Base-by-base conservation (phyloP, 768 basidiomycete genomes). In the Rhizopogon sp. region DNA sequence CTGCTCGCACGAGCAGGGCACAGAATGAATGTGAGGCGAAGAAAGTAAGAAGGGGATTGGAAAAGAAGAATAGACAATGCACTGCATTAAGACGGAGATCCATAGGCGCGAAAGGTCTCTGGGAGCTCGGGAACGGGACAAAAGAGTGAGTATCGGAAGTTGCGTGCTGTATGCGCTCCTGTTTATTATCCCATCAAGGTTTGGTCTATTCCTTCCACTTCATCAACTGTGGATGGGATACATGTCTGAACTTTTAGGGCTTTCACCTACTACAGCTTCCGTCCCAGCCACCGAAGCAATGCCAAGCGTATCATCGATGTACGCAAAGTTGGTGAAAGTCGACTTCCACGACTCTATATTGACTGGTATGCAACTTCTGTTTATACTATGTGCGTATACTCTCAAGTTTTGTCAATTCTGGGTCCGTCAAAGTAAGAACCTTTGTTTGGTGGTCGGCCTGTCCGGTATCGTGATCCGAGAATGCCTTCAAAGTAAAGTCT, bases 141-240 rank as follows among this genome's bases (percentile, higher is more conserved):
- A 76, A 81, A 13, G 84, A 79, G 88, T 87, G 55, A 37, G 76
- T 64, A 4, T 52, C 28, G 0, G 3, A 6, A 29, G 41, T 55
- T 22, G 44, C 29, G 14, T 49, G 35, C n/a, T 29, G 7, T 43
- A n/a, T n/a, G 22, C 46, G 13, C 7, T 55, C 44, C 40, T 28
- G 54, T 31, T 43, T 60, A 29, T 49, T 17, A 17, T 52, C 39
- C 28, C 31, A 17, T 20, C 16, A 43, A 93, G 91, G 64, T 95
- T 85, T 63, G 73, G 76, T 2, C 68, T 85, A 6, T 90, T 93
- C 58, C 52, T 90, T 6, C 88, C 90, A 0, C 68, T 95, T 20
- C 88, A 94, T 65, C 80, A 77, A 25, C 73, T 95, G 25, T 96
- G 93, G 93, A 76, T 90, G 71, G 88, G 84, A 5, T 95, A 96